Percentiles rank a stretch among this genome's conserved stretches.
phyloP scores from a whole-genome alignment of 352 stramenopile genomes.

The Pythium rishiriense region DNA sequence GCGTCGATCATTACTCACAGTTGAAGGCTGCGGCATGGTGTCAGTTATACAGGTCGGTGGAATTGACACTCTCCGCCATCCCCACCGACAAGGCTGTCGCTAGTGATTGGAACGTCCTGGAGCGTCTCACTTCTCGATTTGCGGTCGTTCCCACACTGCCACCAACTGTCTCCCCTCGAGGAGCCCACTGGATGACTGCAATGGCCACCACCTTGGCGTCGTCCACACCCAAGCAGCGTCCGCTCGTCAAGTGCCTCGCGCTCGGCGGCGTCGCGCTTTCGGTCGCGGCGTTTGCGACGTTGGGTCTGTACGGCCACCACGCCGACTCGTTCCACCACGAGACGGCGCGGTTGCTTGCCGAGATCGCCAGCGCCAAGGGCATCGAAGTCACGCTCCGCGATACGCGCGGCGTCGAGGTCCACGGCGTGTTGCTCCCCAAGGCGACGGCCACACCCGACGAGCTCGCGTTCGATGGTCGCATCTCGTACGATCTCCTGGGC shows the following conservation, averaged over 20 bases:
- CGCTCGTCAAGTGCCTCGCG: slow-evolving; percentile 3
- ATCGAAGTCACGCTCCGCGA: slow-evolving; percentile 30
- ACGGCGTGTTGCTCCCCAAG: too few relatives aligned
- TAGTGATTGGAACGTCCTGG: neutral
- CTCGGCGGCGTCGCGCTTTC: slow-evolving; percentile 5
- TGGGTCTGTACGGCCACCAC: slow-evolving; percentile 27
- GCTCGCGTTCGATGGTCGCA: slow-evolving; percentile 29
- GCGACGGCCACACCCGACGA: too few relatives aligned
- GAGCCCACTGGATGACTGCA: too few relatives aligned
- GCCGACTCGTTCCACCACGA: slow-evolving; percentile 25
- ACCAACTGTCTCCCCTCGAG: too few relatives aligned
- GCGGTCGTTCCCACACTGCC: neutral
- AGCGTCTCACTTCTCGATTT: neutral
- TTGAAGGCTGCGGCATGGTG: too few relatives aligned
- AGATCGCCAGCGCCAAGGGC: slow-evolving; percentile 30
- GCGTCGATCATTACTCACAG: too few relatives aligned
- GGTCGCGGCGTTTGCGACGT: slow-evolving; percentile 5
- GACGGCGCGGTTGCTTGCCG: slow-evolving; percentile 23
- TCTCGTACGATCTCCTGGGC: slow-evolving; percentile 29
- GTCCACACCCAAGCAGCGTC: neutral
- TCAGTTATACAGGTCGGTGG: too few relatives aligned
- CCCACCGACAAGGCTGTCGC: too few relatives aligned
- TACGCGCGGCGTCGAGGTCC: slow-evolving; percentile 1
- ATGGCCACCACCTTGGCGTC: neutral
- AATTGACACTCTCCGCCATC: too few relatives aligned